phyloP scores from a whole-genome alignment of 352 stramenopile species.

The Pythium graminicola region DNA sequence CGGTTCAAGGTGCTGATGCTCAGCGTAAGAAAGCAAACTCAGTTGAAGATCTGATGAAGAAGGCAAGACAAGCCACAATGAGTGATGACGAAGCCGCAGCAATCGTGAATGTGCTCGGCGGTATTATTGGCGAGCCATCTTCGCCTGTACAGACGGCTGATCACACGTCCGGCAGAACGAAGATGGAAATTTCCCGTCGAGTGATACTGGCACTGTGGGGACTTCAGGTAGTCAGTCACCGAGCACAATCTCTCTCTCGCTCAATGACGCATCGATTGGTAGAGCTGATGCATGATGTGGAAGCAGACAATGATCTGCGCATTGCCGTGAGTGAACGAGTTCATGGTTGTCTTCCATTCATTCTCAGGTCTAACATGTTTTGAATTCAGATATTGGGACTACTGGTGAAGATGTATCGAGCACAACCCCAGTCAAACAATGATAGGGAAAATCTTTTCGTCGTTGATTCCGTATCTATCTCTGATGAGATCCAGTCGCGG shows the following conservation, averaged over 20 bases:
- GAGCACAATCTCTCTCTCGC: slow-evolving; percentile 12
- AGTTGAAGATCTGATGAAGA: background rate
- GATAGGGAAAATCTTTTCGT: no score
- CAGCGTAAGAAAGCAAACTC: background rate
- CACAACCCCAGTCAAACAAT: background rate
- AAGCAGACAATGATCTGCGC: slow-evolving; percentile 16
- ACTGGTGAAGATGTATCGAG: slow-evolving; percentile 16
- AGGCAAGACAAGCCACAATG: slow-evolving; percentile 1
- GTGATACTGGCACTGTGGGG: slow-evolving; percentile 14
- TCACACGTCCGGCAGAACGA: background rate
- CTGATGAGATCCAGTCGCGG: slow-evolving; percentile 3
- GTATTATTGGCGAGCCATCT: background rate
- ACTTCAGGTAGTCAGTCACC: slow-evolving; percentile 5
- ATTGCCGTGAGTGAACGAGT: slow-evolving; percentile 23
- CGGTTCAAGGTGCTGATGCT: background rate
- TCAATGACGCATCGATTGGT: slow-evolving; percentile 7
- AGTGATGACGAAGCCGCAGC: slow-evolving; percentile 1
- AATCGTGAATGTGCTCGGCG: slow-evolving; percentile 7
- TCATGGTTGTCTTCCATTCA: background rate
- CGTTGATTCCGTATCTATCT: no score
- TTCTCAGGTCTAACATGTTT: background rate
- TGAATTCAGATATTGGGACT: slow-evolving; percentile 12
- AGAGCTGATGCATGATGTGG: slow-evolving; percentile 5
- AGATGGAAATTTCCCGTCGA: background rate
- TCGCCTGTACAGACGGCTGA: background rate